These are phyloP conservation scores for Neopestalotiopsis rosae DNA, from an alignment of 2,329 filamentous ascomycete species.

Conservation along the genomic window DNA sequence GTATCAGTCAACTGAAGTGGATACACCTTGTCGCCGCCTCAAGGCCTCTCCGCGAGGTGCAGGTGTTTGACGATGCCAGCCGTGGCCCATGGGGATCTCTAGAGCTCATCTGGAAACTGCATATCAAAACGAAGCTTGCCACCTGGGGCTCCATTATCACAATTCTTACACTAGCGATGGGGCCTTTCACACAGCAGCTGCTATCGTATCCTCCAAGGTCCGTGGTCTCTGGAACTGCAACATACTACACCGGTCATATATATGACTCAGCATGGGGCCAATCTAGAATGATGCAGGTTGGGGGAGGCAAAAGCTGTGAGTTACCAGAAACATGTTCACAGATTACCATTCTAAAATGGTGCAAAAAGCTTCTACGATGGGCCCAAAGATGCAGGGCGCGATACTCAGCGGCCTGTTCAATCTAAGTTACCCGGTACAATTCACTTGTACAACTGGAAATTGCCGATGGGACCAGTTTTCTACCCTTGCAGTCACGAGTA, in stretches of 20 bases:
- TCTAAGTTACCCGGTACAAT: background rate
- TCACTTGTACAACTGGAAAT: background rate
- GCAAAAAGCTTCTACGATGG: background rate
- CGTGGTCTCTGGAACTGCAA: background rate
- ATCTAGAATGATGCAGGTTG: background rate
- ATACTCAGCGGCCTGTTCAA: background rate
- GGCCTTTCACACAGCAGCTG: background rate
- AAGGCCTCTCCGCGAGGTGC: too few species aligned
- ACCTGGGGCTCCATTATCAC: too few species aligned
- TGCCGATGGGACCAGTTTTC: background rate
- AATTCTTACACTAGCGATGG: too few species aligned
- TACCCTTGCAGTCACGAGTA: background rate
- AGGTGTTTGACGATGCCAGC: too few species aligned
- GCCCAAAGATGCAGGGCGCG: background rate
- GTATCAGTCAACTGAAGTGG: too few species aligned
- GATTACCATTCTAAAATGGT: too few species aligned
- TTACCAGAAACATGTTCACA: background rate
- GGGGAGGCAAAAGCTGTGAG: background rate
- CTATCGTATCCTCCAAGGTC: background rate
- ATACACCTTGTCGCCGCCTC: too few species aligned
- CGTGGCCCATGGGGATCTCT: too few species aligned
- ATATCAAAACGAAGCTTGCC: too few species aligned
- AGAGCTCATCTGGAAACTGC: too few species aligned
- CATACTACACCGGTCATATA: slow-evolving; percentile 1
- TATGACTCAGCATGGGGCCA: background rate